Evolutionary conservation across 179 eudicot genomes (phyloP), one percentile per base, ranked within the genome.

Genomic region (Corrigiola litoralis): DNA sequence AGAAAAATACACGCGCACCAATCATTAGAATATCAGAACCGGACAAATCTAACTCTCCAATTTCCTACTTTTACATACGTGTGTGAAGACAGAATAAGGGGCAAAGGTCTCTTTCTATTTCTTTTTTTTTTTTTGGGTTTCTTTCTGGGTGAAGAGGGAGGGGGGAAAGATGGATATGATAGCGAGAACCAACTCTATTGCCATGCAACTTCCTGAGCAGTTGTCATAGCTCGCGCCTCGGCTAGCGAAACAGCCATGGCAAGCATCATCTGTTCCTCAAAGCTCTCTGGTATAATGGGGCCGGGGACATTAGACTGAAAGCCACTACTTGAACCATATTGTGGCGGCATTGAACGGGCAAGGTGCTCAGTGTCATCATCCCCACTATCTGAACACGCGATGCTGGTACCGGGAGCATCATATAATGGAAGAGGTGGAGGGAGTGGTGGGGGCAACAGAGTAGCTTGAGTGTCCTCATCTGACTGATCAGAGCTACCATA

Each of bases 221-320:
- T 75, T 4, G 77, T 75, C 79, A 88, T 74, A 8, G 90, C 75
- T 52, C 81, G 87, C 49, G 95, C 89, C 68, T 94, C 98, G 3
- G 98, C 94, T 28, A 94, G 69, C 4, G 99, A 94, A 72, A 87
- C 91, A 16, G 97, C 96, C 99, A 94, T 94, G 27, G 97, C 99
- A 73, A 94, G 71, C 99, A 94, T 90, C 99, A 90, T 86, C 80
- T 94, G 99, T 81, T 94, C 99, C 83, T 94, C 99, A 53, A 80
- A 94, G 71, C 80, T 91, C 70, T 94, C 97, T 0, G 99, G 97
- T 61, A 85, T 81, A 55, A 90, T 75, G 0, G 82, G 71, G 32
- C 75, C 77, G 1, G 77, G 51, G 11, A 31, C 53, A 20, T 65
- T 34, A n/a, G 73, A 42, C 72, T 79, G 80, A 66, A 67, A 71